Evolutionary conservation across 352 stramenopile genomes (phyloP).

Genomic region (Globisporangium sylvaticum): DNA sequence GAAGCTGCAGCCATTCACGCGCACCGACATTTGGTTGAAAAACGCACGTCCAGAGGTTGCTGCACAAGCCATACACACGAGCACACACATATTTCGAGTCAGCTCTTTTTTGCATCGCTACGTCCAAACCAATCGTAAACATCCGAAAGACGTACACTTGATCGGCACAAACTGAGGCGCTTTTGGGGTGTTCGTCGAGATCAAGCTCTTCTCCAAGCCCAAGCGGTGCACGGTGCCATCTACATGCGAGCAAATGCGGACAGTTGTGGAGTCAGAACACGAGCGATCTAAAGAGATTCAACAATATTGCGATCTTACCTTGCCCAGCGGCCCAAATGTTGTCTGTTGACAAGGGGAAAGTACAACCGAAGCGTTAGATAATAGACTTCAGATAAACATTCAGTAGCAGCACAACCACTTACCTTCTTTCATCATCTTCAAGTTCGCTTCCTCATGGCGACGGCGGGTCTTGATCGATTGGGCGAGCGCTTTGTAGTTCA

Average conservation of each 20-base stretch:
- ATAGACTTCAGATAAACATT: neutral
- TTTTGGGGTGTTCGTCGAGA: slow-evolving; percentile 49
- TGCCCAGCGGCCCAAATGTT: slow-evolving; percentile 82
- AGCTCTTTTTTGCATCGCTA: neutral
- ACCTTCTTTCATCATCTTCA: slow-evolving; percentile 85
- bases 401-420: neutral
- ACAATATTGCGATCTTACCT: slow-evolving; percentile 14
- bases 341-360: slow-evolving; percentile 27
- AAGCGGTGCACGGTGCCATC: slow-evolving; percentile 81
- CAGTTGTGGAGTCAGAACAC: neutral
- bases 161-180: slow-evolving; percentile 55
- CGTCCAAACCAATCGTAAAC: neutral
- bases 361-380: neutral
- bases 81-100: neutral
- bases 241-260: neutral
- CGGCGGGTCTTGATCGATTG: slow-evolving; percentile 73
- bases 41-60: slow-evolving; percentile 51
- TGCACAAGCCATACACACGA: neutral
- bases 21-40: slow-evolving; percentile 86
- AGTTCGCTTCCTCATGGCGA: slow-evolving; percentile 76
- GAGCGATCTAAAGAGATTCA: neutral
- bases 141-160: slow-evolving; percentile 28
- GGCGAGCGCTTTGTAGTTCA: slow-evolving; percentile 83
- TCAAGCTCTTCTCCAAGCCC: slow-evolving; percentile 81
- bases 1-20: slow-evolving; percentile 81